Conservation (phyloP, 805 yeast genomes). For the Nakazawaea laoshanensis region DNA sequence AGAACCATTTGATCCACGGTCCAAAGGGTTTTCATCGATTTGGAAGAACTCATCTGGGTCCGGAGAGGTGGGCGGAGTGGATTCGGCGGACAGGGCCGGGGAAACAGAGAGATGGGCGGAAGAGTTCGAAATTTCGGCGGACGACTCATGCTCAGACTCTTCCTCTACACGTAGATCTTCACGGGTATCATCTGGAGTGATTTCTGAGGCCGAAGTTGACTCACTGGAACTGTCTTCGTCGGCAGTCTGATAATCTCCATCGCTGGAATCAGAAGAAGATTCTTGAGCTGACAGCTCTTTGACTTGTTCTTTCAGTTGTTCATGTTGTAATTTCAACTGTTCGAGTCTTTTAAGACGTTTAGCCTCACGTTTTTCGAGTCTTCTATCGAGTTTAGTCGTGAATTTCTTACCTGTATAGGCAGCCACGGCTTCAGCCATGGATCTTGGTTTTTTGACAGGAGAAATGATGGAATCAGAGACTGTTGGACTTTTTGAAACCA, state of each 20-base stretch:
- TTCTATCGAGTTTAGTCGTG: conserved; percentile 36
- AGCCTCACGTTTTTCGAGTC: conserved; percentile 17
- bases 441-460: conserved; percentile 30
- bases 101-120: no score
- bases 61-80: conserved; percentile 1
- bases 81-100: conserved; percentile 1
- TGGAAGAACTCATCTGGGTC: conserved; percentile 36
- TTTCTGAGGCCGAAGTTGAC: no score
- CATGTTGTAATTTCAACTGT: no score
- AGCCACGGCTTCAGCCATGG: conserved; percentile 54
- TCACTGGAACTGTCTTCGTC: conserved; percentile 12
- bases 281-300: no score
- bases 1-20: conserved; percentile 57
- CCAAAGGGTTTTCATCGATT: conserved; percentile 47
- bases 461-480: no score
- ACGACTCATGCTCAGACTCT: conserved; percentile 9
- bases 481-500: no score
- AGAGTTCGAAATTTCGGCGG: conserved; percentile 1
- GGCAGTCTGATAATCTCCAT: conserved; percentile 24
- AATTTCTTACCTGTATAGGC: conserved; percentile 48
- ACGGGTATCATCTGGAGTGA: no score
- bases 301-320: no score
- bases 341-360: conserved; percentile 18
- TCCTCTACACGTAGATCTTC: no score
- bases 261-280: conserved; percentile 14